A percentile compares a stretch with the other conserved stretches of the same genome.
phyloP scores from a whole-genome alignment of 2,329 filamentous ascomycete genomes.

The Calycina marina region DNA sequence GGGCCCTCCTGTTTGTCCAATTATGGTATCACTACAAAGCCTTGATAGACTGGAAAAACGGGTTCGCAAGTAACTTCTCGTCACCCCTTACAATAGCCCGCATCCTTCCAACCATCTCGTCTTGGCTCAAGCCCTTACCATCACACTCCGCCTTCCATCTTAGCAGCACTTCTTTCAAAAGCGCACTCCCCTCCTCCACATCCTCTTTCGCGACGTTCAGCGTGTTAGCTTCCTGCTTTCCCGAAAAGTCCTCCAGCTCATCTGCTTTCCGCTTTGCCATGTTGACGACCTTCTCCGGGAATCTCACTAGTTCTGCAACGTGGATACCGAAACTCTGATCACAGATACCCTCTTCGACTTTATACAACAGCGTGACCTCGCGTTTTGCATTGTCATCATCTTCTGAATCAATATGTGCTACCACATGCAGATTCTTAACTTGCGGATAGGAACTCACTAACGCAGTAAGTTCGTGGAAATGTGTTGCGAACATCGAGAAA shows the following conservation, averaged over 20 bases:
- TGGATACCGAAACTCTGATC: slow-evolving; percentile 98
- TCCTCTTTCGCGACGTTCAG: slow-evolving; percentile 64
- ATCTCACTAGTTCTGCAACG: slow-evolving; percentile 89
- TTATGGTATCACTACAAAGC: slow-evolving; percentile 16
- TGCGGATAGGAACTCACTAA: slow-evolving; percentile 75
- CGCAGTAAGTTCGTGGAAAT: slow-evolving; percentile 95
- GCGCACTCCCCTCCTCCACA: slow-evolving; percentile 71
- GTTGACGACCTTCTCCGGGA: slow-evolving; percentile 91
- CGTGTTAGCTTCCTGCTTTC: slow-evolving; percentile 51
- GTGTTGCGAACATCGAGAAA: slow-evolving; percentile 89
- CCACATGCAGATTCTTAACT: slow-evolving; percentile 87
- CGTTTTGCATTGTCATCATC: slow-evolving; percentile 31
- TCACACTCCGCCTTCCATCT: slow-evolving; percentile 73
- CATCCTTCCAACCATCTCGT: slow-evolving; percentile 67
- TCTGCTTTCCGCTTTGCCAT: slow-evolving; percentile 99
- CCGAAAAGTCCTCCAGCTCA: slow-evolving; percentile 89
- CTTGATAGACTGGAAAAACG: slow-evolving; percentile 51
- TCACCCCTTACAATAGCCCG: slow-evolving; percentile 66
- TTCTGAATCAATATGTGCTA: slow-evolving; percentile 63
- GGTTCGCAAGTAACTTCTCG: slow-evolving; percentile 45
- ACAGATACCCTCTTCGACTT: slow-evolving; percentile 87
- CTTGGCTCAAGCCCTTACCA: slow-evolving; percentile 44
- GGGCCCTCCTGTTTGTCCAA: too few relatives aligned
- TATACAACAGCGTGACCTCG: slow-evolving; percentile 92
- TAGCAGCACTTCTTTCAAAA: slow-evolving; percentile 71